Conservation (phyloP, 2,329 filamentous ascomycete species). For the Pseudogymnoascus sp. region DNA sequence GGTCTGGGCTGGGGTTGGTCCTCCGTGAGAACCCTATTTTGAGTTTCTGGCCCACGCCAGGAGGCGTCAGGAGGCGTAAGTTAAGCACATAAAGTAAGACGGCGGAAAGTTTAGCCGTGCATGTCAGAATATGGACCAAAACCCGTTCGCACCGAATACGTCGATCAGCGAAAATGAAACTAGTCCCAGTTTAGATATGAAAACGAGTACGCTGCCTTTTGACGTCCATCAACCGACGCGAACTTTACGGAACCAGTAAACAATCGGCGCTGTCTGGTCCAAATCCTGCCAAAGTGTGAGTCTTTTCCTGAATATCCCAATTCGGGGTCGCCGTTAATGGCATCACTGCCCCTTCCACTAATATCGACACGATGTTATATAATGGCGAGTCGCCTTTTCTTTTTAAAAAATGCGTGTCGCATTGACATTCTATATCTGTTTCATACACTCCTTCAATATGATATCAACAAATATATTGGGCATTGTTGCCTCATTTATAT, state of each 20-base stretch:
- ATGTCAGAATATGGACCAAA: neutral
- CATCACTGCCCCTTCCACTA: neutral
- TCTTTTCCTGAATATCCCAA: neutral
- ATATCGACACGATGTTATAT: neutral
- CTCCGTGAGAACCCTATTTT: too few species aligned
- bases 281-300: neutral
- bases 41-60: neutral
- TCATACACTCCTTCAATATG: neutral
- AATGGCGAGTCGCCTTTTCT: neutral
- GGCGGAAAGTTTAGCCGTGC: neutral
- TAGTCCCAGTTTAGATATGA: neutral
- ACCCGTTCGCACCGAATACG: constrained; percentile 5
- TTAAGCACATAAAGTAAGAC: neutral
- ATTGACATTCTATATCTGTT: neutral
- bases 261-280: neutral
- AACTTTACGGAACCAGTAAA: neutral
- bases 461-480: neutral
- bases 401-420: neutral
- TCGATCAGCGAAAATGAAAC: neutral
- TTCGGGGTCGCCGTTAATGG: neutral
- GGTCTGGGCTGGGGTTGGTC: too few species aligned
- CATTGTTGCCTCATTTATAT: neutral
- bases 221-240: neutral
- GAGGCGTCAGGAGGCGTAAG: neutral
- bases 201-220: neutral